Conservation (phyloP, 257 asterid genomes). For the Lantana camara region DNA sequence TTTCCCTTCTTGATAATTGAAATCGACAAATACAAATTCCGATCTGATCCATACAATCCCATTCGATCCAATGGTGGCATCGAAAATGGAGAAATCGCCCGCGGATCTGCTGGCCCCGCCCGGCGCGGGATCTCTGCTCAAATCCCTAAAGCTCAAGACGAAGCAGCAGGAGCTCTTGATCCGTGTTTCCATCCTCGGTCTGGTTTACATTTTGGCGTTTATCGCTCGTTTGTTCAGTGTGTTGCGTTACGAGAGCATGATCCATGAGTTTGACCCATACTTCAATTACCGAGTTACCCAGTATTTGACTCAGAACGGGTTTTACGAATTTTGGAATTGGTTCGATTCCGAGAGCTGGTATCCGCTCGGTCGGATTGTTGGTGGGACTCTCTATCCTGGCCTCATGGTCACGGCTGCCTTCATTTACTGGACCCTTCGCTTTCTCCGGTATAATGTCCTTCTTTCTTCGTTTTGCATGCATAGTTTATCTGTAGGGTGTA, state of each 20-base stretch:
- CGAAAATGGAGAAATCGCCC: constrained; percentile 48
- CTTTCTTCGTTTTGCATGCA: background rate
- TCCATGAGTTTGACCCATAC: constrained; percentile 99
- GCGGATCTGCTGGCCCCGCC: constrained; percentile 51
- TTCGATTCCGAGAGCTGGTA: constrained; percentile 99
- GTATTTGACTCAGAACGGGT: constrained; percentile 74
- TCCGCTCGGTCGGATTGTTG: constrained; percentile 90
- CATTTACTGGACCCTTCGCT: constrained; percentile 82
- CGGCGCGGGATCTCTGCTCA: constrained; percentile 43
- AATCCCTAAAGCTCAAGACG: constrained; percentile 75
- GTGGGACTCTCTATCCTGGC: constrained; percentile 97
- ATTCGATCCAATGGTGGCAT: constrained; percentile 39
- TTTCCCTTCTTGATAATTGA: background rate
- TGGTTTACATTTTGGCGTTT: constrained; percentile 85
- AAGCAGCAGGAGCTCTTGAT: constrained; percentile 95
- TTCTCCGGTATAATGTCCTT: constrained; percentile 61
- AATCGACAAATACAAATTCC: too few species aligned
- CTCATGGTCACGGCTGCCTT: constrained; percentile 98
- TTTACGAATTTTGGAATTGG: constrained; percentile 98
- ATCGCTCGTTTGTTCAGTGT: constrained; percentile 89
- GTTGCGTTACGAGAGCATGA: constrained; percentile 96
- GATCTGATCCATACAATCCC: too few species aligned
- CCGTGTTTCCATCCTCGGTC: constrained; percentile 75
- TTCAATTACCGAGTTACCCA: constrained; percentile 95
- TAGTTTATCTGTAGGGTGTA: background rate